Base-by-base conservation (phyloP, 2,329 filamentous ascomycete genomes). In the Fusarium temperatum region DNA sequence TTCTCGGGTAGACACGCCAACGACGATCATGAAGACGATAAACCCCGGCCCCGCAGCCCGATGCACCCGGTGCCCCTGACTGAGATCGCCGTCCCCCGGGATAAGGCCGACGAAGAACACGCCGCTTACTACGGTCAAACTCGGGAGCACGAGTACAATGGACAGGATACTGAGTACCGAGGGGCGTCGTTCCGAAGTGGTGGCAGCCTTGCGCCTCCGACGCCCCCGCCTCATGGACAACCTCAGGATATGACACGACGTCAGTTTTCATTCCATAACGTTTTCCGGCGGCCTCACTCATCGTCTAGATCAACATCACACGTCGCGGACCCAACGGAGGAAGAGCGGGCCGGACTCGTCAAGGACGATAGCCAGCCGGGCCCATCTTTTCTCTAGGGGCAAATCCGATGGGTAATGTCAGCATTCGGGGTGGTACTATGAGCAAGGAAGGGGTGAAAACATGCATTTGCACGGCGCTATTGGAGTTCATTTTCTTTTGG, bases 191-290 rank as follows among this genome's bases (percentile, higher is more conserved):
- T 82, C 55, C 81, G 82, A 56, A 84, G 81, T 72, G 84, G 81
- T 67, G 83, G 82, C 69, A 82, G 80, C 76, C 72, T 83, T 12
- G 78, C 90, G 3, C 91, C 92, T 3, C 91, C 92, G 1, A 87
- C 89, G 8, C 91, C 91, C 4, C 91, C 91, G 7, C 90, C 88
- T 9, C 89, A 89, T 63, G 84, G 85, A 45, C 89, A 91, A 9
- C 90, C 87, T 8, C 89, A 88, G 62, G 85, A 85, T 36, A 89
- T 92, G 14, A 89, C 92, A 17, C 89, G 86, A 74, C 89, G 96
- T 68, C 94, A 98, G 80, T 99, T 98, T 83, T 97, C 94, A 24
- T 98, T 98, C 86, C 92, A 95, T 74, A 94, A 93, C 74, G 90
- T 98, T 59, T 96, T 98, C 82, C 77, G 80, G 61, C 81, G 80